phyloP scores from a whole-genome alignment of 768 basidiomycete genomes.

The Cystoderma amianthinum region DNA sequence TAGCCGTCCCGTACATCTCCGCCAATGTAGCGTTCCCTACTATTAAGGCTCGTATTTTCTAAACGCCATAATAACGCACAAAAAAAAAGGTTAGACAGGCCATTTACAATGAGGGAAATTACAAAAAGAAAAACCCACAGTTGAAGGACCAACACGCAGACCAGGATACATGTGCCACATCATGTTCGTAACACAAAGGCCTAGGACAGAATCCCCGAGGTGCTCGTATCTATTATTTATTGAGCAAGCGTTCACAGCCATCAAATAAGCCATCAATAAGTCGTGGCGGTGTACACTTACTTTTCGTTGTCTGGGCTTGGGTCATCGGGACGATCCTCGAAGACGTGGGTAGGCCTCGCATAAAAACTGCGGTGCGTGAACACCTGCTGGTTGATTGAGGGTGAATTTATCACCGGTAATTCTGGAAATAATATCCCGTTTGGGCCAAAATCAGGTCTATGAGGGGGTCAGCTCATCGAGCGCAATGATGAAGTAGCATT shows the following conservation, averaged over 20 bases:
- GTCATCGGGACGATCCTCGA: constrained; percentile 69
- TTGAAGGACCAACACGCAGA: constrained; percentile 71
- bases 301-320: constrained; percentile 80
- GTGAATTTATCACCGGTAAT: constrained; percentile 48
- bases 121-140: constrained; percentile 35
- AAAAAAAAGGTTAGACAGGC: too few relatives aligned
- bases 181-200: constrained; percentile 58
- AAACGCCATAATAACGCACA: constrained; percentile 7
- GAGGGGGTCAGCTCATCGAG: background rate
- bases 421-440: constrained; percentile 42
- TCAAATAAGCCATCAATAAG: constrained; percentile 2
- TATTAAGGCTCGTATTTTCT: constrained; percentile 77
- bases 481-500: background rate
- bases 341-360: constrained; percentile 66
- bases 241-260: constrained; percentile 3
- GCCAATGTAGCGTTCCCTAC: constrained; percentile 74
- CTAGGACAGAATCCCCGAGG: constrained; percentile 69
- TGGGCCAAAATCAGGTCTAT: constrained; percentile 37
- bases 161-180: constrained; percentile 60
- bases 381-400: constrained; percentile 41
- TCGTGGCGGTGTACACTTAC: constrained; percentile 36
- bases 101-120: too few relatives aligned
- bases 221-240: constrained; percentile 54
- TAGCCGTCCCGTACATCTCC: constrained; percentile 41
- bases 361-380: constrained; percentile 74